Evolutionary conservation across 2,329 filamentous ascomycete species (phyloP).

Genomic region (Exophiala alcalophila): DNA sequence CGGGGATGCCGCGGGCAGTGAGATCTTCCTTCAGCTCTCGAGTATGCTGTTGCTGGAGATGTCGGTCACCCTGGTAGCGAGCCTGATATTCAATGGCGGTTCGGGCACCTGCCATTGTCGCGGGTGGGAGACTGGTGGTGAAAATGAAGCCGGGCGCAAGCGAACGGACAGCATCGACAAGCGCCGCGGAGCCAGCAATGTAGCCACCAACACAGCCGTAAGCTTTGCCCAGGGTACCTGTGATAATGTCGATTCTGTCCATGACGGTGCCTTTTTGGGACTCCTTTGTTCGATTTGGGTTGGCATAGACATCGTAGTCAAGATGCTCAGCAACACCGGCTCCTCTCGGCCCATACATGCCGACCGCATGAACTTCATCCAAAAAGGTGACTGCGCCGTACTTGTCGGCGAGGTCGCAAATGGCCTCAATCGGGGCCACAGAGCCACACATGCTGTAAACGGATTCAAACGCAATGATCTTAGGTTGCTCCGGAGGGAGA

Average conservation of each 20-base stretch:
- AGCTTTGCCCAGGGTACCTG: conserved; percentile 92
- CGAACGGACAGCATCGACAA: conserved; percentile 91
- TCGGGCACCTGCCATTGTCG: conserved; percentile 92
- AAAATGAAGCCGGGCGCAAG: conserved; percentile 98
- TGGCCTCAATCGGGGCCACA: conserved; percentile 90
- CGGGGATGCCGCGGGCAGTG: conserved; percentile 77
- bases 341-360: conserved; percentile 96
- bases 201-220: conserved; percentile 98
- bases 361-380: conserved; percentile 97
- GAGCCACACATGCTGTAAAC: conserved; percentile 99
- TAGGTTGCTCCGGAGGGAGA: conserved; percentile 78
- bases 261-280: conserved; percentile 71
- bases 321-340: conserved; percentile 97
- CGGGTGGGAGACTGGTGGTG: conserved; percentile 91
- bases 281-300: conserved; percentile 58
- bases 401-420: conserved; percentile 94
- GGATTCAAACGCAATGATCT: conserved; percentile 98
- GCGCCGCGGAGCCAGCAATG: conserved; percentile 81
- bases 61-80: conserved; percentile 76
- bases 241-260: conserved; percentile 97
- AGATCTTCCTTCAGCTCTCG: conserved; percentile 88
- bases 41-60: conserved; percentile 93
- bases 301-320: conserved; percentile 81
- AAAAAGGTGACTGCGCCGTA: conserved; percentile 97
- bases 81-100: conserved; percentile 93